phyloP scores from a whole-genome alignment of 1,139 yeast genomes.

The Arxiozyma slooffiae region DNA sequence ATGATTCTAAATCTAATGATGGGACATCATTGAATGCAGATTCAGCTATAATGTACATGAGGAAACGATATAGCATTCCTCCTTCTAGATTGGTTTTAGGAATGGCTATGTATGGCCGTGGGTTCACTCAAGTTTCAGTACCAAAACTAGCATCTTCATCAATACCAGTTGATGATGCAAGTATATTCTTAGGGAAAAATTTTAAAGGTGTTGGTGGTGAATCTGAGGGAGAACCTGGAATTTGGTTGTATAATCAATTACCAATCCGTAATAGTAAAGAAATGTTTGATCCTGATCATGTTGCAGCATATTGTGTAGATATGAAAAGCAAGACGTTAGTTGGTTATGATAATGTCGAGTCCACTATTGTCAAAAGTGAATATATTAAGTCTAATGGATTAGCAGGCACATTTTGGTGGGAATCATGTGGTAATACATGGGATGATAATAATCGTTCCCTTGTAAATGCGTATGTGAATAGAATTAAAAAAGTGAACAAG shows the following conservation, averaged over 20 bases:
- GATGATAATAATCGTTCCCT: slow-evolving; percentile 32
- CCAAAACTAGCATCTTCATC: slow-evolving; percentile 20
- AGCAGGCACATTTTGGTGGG: slow-evolving; percentile 96
- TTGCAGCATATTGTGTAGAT: slow-evolving; percentile 52
- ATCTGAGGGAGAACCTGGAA: slow-evolving; percentile 42
- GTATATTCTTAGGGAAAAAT: slow-evolving; percentile 28
- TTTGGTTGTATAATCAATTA: slow-evolving; percentile 45
- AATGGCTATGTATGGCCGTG: slow-evolving; percentile 81
- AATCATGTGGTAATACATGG: slow-evolving; percentile 61
- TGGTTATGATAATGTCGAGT: slow-evolving; percentile 55
- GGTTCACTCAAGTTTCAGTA: slow-evolving; percentile 40
- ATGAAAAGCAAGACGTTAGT: slow-evolving; percentile 36
- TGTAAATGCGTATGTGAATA: slow-evolving; percentile 24
- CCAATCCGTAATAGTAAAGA: slow-evolving; percentile 40
- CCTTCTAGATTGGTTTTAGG: slow-evolving; percentile 61
- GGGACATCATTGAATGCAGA: slow-evolving; percentile 42
- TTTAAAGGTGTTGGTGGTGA: slow-evolving; percentile 44
- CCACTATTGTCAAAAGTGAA: slow-evolving; percentile 49
- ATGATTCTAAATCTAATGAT: slow-evolving; percentile 22
- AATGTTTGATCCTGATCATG: slow-evolving; percentile 42
- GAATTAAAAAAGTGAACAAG: background rate
- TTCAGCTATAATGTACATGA: slow-evolving; percentile 41
- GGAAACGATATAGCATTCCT: slow-evolving; percentile 34
- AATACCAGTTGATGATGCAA: slow-evolving; percentile 14
- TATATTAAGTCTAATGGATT: slow-evolving; percentile 42